Evolutionary conservation across 169 alveolate genomes (phyloP).

Genomic region (Babesia bovis): DNA sequence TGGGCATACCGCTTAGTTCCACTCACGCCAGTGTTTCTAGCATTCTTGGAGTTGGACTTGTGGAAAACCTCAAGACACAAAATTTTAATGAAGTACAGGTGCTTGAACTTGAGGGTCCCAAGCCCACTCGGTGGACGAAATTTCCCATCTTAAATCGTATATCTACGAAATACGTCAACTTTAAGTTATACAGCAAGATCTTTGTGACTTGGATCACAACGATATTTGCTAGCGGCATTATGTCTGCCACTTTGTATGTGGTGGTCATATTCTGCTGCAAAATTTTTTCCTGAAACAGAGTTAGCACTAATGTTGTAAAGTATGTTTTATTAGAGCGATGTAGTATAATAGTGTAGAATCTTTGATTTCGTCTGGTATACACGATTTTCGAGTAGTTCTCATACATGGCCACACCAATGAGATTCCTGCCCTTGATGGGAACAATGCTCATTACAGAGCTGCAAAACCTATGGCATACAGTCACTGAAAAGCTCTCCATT

Average conservation of each 20-base stretch:
- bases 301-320: no score
- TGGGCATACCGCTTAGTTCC: conserved; percentile 86
- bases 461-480: no score
- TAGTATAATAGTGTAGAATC: no score
- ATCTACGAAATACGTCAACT: conserved; percentile 50
- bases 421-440: no score
- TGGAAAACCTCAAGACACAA: conserved; percentile 23
- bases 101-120: background rate
- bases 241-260: conserved; percentile 19
- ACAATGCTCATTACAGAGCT: no score
- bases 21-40: conserved; percentile 85
- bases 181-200: conserved; percentile 58
- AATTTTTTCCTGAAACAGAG: background rate
- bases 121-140: background rate
- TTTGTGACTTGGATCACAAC: conserved; percentile 66
- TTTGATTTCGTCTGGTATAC: no score
- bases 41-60: conserved; percentile 83
- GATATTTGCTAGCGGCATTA: conserved; percentile 51
- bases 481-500: no score
- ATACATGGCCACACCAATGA: no score
- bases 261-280: conserved; percentile 23
- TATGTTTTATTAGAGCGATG: no score
- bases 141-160: conserved; percentile 14
- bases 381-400: no score
- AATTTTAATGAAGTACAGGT: conserved; percentile 3